Conservation (phyloP, 495 filamentous ascomycete species). For the Penicillium atrosanguineum region DNA sequence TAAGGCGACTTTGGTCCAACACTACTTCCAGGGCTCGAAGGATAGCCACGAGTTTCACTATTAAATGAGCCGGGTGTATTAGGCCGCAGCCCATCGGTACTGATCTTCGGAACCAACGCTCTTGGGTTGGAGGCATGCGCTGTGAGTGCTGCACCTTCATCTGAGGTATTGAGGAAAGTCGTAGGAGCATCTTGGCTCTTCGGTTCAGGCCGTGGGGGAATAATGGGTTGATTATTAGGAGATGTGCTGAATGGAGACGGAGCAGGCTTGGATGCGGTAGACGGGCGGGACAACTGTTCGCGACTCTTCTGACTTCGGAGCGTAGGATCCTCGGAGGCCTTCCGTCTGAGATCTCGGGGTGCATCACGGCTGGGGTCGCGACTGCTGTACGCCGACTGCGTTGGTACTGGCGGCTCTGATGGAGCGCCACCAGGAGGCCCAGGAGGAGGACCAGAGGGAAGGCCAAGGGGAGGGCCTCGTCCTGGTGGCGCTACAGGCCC, state of each 20-base stretch:
- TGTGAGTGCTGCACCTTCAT: conserved; percentile 13
- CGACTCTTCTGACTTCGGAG: conserved; percentile 46
- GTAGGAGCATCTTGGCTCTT: conserved; percentile 25
- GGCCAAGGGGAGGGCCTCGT: conserved; percentile 24
- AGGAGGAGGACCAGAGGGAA: too few species aligned
- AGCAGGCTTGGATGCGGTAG: conserved; percentile 29
- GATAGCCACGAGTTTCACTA: conserved; percentile 21
- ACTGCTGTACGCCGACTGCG: conserved; percentile 28
- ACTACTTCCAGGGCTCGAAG: conserved; percentile 23
- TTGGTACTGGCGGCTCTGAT: conserved; percentile 16
- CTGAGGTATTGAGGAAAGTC: conserved; percentile 18
- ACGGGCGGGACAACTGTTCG: conserved; percentile 45
- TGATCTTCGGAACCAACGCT: conserved; percentile 22
- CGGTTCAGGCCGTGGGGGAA: conserved; percentile 22
- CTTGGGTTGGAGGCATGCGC: conserved; percentile 17
- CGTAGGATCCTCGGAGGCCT: conserved; percentile 41
- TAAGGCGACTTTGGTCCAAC: conserved; percentile 25
- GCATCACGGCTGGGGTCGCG: conserved; percentile 41
- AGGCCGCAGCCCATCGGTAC: conserved; percentile 32
- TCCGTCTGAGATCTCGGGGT: conserved; percentile 29
- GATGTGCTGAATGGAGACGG: conserved; percentile 26
- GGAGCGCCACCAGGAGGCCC: conserved; percentile 29
- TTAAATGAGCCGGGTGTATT: conserved; percentile 28
- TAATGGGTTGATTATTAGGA: conserved; percentile 24
- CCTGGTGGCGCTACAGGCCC: conserved; percentile 30